phyloP scores from a whole-genome alignment of 2,329 filamentous ascomycete species.

The Colletotrichum cordylinicola region DNA sequence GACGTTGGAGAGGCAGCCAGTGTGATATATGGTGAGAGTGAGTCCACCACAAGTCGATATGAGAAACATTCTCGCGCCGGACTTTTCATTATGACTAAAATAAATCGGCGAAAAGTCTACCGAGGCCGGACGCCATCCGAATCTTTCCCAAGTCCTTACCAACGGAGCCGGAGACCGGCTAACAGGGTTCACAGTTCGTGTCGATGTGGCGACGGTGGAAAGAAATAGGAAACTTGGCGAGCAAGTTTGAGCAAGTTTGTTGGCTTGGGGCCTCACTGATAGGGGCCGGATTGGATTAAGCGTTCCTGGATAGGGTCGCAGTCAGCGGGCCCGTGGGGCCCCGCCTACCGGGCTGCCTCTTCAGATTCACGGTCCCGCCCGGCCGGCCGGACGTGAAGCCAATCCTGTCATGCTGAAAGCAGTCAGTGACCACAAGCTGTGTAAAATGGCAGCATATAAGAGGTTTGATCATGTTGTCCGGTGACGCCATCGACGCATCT shows the following conservation, averaged over 20 bases:
- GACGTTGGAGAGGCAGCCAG: not conserved
- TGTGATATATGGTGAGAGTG: not conserved
- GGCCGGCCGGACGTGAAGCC: not conserved
- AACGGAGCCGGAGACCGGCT: not conserved
- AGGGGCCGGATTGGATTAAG: not conserved
- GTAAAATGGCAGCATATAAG: not conserved
- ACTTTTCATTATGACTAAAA: not conserved
- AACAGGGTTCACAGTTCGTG: not conserved
- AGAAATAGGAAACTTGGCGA: not conserved
- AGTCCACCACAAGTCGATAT: not conserved
- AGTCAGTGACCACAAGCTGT: not conserved
- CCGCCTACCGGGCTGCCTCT: not conserved
- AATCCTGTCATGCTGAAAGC: not conserved
- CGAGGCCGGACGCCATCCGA: not conserved
- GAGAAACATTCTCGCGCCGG: not conserved
- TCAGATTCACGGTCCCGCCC: not conserved
- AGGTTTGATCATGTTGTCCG: slow-evolving; percentile 25
- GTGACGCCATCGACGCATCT: not conserved
- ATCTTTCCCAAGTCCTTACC: not conserved
- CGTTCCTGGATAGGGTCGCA: slow-evolving; percentile 12
- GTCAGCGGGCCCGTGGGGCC: slow-evolving; percentile 36
- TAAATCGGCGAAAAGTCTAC: not conserved
- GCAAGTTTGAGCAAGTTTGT: slow-evolving; percentile 2
- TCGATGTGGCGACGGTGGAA: not conserved
- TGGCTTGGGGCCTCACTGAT: not conserved